Evolutionary conservation across 306 rosid genomes (phyloP), one percentile per base, ranked within the genome.

Genomic region (Casuarina glauca): DNA sequence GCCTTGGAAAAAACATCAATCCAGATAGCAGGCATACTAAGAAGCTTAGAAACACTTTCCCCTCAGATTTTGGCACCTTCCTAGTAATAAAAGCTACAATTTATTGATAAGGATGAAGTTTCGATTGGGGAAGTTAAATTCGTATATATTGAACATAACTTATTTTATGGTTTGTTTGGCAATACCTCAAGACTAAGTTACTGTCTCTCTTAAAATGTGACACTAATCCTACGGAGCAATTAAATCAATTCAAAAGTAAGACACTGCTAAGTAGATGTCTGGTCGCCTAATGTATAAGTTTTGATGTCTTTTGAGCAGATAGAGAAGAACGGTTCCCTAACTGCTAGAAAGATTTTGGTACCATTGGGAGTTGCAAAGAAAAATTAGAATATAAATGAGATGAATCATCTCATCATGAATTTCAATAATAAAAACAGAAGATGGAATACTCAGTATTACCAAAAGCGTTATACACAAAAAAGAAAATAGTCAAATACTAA

Each of bases 401-500:
- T 36, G 70, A 78, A 75, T 66, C 10, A 75, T 60, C 71, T 43
- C 74, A 50, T 15, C 3, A 16, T 16, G 39, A 39, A 38, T 6
- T 64, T 38, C 13, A 41, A 2, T 16, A 17, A 74, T 41, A 80
- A 42, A 70, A 69, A 55, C 17, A 61, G n/a, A 61, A 77, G 32
- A 78, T 55, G 58, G 62, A 58, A 69, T 76, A 54, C 41, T 39
- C 36, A 58, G 72, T 73, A 35, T 62, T 53, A 50, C 41, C 17
- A 45, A 74, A 78, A 7, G 64, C 69, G 73, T 80, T 71, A 19
- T 62, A 54, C 54, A 44, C 52, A 70, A 38, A 63, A 26, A 72
- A 53, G 62, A 79, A 71, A 70, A 63, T 78, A 42, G 72, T 61
- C 36, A 61, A 35, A 39, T 77, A 48, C 71, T 54, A 51, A 46